These are phyloP conservation scores for Orbilia quercus DNA, from an alignment of 2,329 filamentous ascomycete genomes.

Conservation along the genomic window DNA sequence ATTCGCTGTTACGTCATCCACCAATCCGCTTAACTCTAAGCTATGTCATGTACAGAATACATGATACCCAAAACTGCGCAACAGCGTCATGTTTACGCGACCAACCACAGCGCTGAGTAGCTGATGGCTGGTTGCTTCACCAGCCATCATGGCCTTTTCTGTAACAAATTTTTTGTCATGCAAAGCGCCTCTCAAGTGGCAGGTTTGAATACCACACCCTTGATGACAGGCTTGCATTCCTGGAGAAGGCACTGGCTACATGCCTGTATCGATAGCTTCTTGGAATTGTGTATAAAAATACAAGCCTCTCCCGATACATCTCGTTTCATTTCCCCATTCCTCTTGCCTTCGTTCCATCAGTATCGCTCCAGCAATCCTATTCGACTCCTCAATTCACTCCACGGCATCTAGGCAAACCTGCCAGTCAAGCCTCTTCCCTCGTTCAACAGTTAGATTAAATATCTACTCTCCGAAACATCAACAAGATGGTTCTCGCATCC, in stretches of 20 bases:
- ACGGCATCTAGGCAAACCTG: neutral
- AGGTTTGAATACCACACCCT: neutral
- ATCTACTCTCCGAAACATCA: constrained; percentile 1
- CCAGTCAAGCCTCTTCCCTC: constrained; percentile 3
- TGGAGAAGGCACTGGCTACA: constrained; percentile 13
- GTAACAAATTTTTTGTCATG: neutral
- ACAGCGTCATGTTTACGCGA: constrained; percentile 54
- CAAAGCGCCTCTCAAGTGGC: constrained; percentile 4
- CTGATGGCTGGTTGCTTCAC: constrained; percentile 11
- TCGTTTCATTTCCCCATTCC: constrained; percentile 9
- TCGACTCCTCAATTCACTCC: no score
- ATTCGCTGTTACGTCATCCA: constrained; percentile 40
- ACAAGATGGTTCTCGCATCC: constrained; percentile 35
- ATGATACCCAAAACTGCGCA: constrained; percentile 17
- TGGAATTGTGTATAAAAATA: constrained; percentile 32
- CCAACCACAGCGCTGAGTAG: constrained; percentile 13
- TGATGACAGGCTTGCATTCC: constrained; percentile 4
- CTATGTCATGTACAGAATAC: constrained; percentile 30
- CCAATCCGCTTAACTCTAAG: neutral
- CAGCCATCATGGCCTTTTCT: neutral
- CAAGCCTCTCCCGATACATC: constrained; percentile 14
- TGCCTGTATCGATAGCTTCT: neutral
- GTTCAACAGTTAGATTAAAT: neutral
- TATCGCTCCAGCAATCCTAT: constrained; percentile 8
- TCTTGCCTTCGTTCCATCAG: constrained; percentile 4